phyloP scores from a whole-genome alignment of 2,329 filamentous ascomycete genomes.

The Colletotrichum musae region DNA sequence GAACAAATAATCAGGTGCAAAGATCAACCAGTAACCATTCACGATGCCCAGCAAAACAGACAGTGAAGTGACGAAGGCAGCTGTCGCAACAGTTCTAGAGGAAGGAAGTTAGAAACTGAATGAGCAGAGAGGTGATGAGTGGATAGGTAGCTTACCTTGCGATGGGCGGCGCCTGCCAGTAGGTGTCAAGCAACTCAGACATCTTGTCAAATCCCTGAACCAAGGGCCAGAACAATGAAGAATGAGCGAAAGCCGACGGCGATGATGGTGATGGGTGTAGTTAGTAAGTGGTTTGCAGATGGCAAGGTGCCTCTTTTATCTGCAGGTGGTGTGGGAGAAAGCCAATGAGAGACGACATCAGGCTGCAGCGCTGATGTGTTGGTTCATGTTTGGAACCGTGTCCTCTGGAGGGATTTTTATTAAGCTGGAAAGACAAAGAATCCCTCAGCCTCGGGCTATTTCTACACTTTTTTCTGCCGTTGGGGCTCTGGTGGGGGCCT shows the following conservation, averaged over 20 bases:
- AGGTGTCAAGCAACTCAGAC: slow-evolving; percentile 48
- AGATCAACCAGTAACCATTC: slow-evolving; percentile 65
- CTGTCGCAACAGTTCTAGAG: slow-evolving; percentile 75
- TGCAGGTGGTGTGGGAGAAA: slow-evolving; percentile 32
- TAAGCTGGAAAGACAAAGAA: slow-evolving; percentile 35
- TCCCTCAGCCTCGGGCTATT: slow-evolving; percentile 33
- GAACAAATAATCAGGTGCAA: slow-evolving; percentile 66
- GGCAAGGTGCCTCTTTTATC: slow-evolving; percentile 27
- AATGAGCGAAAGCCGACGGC: slow-evolving; percentile 29
- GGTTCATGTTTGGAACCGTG: slow-evolving; percentile 42
- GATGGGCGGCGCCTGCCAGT: slow-evolving; percentile 58
- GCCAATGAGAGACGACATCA: slow-evolving; percentile 37
- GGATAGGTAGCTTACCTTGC: slow-evolving; percentile 54
- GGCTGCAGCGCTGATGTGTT: slow-evolving; percentile 40
- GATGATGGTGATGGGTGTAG: slow-evolving; percentile 25
- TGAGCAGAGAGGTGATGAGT: background rate
- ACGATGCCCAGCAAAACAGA: slow-evolving; percentile 71
- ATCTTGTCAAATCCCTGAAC: slow-evolving; percentile 29
- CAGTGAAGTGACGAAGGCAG: slow-evolving; percentile 72
- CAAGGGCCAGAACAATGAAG: slow-evolving; percentile 7
- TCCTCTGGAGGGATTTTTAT: slow-evolving; percentile 32
- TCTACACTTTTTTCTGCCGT: slow-evolving; percentile 40
- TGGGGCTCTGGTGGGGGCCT: slow-evolving; percentile 9
- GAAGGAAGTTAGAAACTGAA: slow-evolving; percentile 32
- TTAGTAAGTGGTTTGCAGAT: slow-evolving; percentile 33